These are phyloP conservation scores for Tirmania nivea DNA, from an alignment of 495 filamentous ascomycete genomes.

Conservation along the genomic window DNA sequence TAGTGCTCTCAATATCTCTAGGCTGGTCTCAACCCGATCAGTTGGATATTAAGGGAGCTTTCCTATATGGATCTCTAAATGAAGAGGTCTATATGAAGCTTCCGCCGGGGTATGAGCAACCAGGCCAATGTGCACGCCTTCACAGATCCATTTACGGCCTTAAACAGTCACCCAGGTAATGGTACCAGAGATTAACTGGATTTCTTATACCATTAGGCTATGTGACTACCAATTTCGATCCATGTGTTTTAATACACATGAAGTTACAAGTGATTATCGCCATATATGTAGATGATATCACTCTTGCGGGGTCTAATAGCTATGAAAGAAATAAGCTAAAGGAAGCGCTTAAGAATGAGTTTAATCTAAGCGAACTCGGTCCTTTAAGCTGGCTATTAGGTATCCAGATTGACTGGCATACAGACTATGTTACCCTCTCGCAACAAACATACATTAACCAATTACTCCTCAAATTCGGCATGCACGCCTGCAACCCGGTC, in stretches of 20 bases:
- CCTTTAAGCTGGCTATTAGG: not conserved
- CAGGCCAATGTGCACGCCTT: not conserved
- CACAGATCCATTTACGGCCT: conserved; percentile 7
- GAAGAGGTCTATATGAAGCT: conserved; percentile 9
- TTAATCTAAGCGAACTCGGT: not conserved
- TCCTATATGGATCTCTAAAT: conserved; percentile 2
- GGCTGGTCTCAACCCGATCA: conserved; percentile 1
- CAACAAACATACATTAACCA: conserved; percentile 1
- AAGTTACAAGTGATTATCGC: too few relatives aligned
- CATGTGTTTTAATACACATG: too few relatives aligned
- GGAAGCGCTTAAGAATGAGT: not conserved
- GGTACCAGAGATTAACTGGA: conserved; percentile 3
- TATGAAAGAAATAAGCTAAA: not conserved
- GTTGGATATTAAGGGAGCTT: conserved; percentile 7
- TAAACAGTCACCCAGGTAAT: conserved; percentile 10
- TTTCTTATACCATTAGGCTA: not conserved
- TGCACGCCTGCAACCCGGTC: not conserved
- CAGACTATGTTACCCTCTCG: not conserved
- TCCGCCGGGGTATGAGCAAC: conserved; percentile 6
- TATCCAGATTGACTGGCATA: not conserved
- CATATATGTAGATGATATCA: conserved; percentile 1
- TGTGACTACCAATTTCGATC: too few relatives aligned
- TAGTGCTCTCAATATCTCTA: conserved; percentile 1
- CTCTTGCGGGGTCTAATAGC: conserved; percentile 1
- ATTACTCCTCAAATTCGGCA: not conserved